Percentiles rank a stretch among this genome's conserved stretches.
phyloP scores from a whole-genome alignment of 2,329 filamentous ascomycete genomes.

The Venturia effusa region DNA sequence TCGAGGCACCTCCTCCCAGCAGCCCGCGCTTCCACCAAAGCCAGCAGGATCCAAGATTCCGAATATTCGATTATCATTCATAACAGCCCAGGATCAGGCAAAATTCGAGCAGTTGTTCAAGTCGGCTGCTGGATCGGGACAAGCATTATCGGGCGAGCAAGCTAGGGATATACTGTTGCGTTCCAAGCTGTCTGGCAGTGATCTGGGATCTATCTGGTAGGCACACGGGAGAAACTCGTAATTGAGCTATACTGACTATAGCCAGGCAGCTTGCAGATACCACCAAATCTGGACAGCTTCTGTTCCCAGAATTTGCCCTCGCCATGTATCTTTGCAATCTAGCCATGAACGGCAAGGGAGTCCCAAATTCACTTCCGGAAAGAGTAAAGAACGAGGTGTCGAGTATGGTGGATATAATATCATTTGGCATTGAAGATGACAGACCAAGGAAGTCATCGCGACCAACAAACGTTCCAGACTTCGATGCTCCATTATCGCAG shows the following conservation, averaged over 20 bases:
- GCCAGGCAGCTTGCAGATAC: conserved; percentile 82
- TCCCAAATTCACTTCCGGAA: conserved; percentile 68
- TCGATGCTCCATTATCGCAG: conserved; percentile 45
- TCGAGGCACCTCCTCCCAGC: conserved; percentile 29
- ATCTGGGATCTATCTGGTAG: conserved; percentile 85
- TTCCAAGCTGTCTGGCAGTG: conserved; percentile 77
- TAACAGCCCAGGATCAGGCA: conserved; percentile 85
- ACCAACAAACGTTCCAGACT: conserved; percentile 56
- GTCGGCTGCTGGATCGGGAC: conserved; percentile 74
- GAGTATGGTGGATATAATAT: conserved; percentile 99
- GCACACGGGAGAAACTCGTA: conserved; percentile 9
- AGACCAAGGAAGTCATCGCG: conserved; percentile 39
- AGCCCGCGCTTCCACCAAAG: conserved; percentile 50
- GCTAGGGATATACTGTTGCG: conserved; percentile 80
- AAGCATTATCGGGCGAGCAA: conserved; percentile 84
- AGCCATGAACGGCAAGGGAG: conserved; percentile 72
- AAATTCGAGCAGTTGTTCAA: conserved; percentile 98
- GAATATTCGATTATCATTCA: conserved; percentile 88
- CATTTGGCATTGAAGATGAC: conserved; percentile 80
- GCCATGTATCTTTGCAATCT: conserved; percentile 98
- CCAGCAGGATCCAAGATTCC: conserved; percentile 67
- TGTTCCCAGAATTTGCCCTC: conserved; percentile 94
- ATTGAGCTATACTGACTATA: conserved; percentile 14
- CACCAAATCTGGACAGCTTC: conserved; percentile 87
- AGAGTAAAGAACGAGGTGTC: conserved; percentile 92